Base-by-base conservation (phyloP, 257 asterid genomes). In the Eucommia ulmoides region DNA sequence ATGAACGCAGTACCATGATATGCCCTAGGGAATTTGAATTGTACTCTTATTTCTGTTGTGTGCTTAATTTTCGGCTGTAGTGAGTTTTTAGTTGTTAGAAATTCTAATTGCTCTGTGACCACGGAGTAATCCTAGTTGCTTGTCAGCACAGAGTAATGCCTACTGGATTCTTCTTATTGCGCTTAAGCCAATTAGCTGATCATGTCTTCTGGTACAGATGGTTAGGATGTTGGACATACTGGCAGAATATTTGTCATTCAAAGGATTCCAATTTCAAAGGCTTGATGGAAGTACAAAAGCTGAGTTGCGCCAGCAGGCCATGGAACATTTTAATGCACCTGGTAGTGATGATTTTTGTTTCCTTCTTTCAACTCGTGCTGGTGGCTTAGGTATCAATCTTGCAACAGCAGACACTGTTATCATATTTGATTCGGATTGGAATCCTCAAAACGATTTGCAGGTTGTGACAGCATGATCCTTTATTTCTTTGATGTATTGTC, bases 371-470 rank as follows among this genome's bases (percentile, higher is more conserved):
- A 91, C 99, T 38, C 95, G 99, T 56, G 99, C 99, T 9, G 99
- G 99, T 65, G 99, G 99, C 49, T 71, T 91, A 82, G 99, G 99
- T 61, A 91, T 91, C 54, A 91, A 91, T 76, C 97, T 91, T 50
- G 99, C 99, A 24, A 91, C 99, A 51, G 99, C 99, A 22, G 99
- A 91, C 74, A 91, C 99, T 6, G 99, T 91, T 47, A 91, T 91
- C 66, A 91, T 91, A 67, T 91, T 91, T 72, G 99, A 91, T 78
- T 91, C 99, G 33, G 99, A 91, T 66, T 91, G 99, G 99, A 91
- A 91, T 62, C 99, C 99, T 35, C 99, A 91, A 73, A 91, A 91
- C 71, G 99, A 91, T 55, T 74, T 91, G 59, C 99, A 91, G 99
- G 99, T 91, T 52, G 61, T 50, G 45, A 45, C 23, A 22, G 62